Evolutionary conservation across 805 yeast genomes (phyloP).

Genomic region (Yarrowia deformans): DNA sequence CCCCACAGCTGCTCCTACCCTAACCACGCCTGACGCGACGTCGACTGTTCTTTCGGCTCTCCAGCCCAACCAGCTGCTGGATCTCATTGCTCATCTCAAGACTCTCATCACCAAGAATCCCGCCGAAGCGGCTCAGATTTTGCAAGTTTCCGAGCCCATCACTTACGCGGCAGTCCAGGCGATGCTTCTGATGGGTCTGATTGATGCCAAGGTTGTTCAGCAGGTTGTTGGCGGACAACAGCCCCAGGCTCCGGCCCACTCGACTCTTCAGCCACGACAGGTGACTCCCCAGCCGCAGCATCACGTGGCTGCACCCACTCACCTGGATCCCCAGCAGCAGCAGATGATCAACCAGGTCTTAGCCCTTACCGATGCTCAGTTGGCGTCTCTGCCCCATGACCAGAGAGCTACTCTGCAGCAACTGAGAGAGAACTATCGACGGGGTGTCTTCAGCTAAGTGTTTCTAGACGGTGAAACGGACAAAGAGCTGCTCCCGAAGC

Average conservation of each 20-base stretch:
- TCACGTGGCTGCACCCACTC: constrained; percentile 39
- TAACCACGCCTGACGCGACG: constrained; percentile 63
- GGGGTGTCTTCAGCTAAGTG: constrained; percentile 33
- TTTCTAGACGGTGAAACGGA: too few species aligned
- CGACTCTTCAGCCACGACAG: constrained; percentile 38
- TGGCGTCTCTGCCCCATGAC: constrained; percentile 58
- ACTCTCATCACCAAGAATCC: constrained; percentile 66
- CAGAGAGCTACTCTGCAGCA: constrained; percentile 52
- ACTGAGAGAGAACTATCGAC: constrained; percentile 44
- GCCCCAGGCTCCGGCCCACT: constrained; percentile 9
- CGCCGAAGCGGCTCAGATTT: constrained; percentile 63
- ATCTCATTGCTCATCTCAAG: constrained; percentile 62
- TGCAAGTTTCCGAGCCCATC: constrained; percentile 68
- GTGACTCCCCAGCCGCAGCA: constrained; percentile 40
- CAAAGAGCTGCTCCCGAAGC: too few species aligned
- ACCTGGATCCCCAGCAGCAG: constrained; percentile 53
- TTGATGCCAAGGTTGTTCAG: constrained; percentile 46
- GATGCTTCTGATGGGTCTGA: constrained; percentile 55
- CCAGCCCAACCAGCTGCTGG: constrained; percentile 58
- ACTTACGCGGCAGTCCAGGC: constrained; percentile 80
- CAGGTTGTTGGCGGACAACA: constrained; percentile 44
- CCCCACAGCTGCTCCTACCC: constrained; percentile 40
- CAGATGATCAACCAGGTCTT: constrained; percentile 60
- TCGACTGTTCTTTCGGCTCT: constrained; percentile 51
- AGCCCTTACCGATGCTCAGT: constrained; percentile 58